These are phyloP conservation scores for Colletotrichum liaoningense DNA, from an alignment of 2,329 filamentous ascomycete genomes.

Conservation along the genomic window DNA sequence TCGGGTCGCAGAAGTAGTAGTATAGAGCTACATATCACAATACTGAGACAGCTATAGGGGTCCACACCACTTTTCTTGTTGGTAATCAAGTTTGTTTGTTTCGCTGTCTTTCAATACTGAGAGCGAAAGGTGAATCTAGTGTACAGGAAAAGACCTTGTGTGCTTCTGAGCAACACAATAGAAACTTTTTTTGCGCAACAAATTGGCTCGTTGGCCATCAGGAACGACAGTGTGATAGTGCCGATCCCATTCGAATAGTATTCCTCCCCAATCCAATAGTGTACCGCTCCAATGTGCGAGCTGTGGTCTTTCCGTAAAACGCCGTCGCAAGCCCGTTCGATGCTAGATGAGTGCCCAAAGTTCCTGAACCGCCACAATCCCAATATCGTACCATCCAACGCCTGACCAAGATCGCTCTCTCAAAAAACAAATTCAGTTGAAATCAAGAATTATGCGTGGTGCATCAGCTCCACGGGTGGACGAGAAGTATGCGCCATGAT, in stretches of 20 bases:
- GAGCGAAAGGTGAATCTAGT: slow-evolving; percentile 27
- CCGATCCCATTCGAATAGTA: not conserved
- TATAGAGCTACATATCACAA: not conserved
- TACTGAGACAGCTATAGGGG: slow-evolving; percentile 2
- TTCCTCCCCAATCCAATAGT: slow-evolving; percentile 1
- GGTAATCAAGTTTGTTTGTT: slow-evolving; percentile 18
- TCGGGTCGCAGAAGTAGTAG: not conserved
- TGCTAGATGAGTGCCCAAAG: slow-evolving; percentile 23
- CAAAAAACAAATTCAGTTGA: slow-evolving; percentile 18
- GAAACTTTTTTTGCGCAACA: slow-evolving; percentile 16
- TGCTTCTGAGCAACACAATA: slow-evolving; percentile 1
- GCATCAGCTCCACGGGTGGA: slow-evolving; percentile 75
- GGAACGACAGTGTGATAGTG: slow-evolving; percentile 21
- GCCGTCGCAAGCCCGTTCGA: slow-evolving; percentile 26
- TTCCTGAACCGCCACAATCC: not conserved
- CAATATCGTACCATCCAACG: slow-evolving; percentile 22
- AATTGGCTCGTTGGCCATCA: slow-evolving; percentile 7
- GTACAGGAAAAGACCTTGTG: slow-evolving; percentile 14
- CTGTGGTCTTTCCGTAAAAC: slow-evolving; percentile 24
- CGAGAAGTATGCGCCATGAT: slow-evolving; percentile 70
- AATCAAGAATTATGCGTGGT: slow-evolving; percentile 31
- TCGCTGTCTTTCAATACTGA: slow-evolving; percentile 12
- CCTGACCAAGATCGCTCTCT: slow-evolving; percentile 20
- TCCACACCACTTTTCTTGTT: not conserved
- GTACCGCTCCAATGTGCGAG: not conserved